Evolutionary conservation across 805 yeast species (phyloP), one percentile per base, ranked within the genome.

Genomic region (Barnettozyma vustinii): DNA sequence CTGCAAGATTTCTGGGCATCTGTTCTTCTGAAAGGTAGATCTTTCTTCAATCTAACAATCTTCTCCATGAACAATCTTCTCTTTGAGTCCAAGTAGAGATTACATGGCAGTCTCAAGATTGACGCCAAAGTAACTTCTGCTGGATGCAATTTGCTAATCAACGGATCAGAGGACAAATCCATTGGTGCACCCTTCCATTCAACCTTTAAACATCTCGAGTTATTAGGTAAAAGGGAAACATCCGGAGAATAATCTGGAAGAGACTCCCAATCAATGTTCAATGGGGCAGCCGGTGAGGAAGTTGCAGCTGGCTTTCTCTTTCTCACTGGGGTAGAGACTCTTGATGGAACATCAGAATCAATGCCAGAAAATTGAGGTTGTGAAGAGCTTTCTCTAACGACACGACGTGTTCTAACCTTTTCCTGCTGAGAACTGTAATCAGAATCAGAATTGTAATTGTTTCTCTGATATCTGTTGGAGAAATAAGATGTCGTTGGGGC

Each of bases 151-250:
- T 83, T 76, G 42, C 70, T 69, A 45, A 77, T 67, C 56, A 87
- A 76, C 19, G 96, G 95, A 67, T 94, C 98, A 30, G 67, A 60
- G 16, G 84, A 74, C 49, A 92, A 75, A 65, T 87, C 95, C 97
- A 92, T 90, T 35, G 97, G 96, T 59, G 90, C 96, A 10, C 98
- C 99, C 70, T 91, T 92, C 99, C 99, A 92, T 66, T 92, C 98
- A 33, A 95, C 87, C 62, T 84, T 84, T 57, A 91, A 73, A 55
- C 88, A 81, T 69, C 84, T 82, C 49, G 76, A 70, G 59, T 81
- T 83, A 54, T 72, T 79, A 58, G 96, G 95, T 53, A 91, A 71
- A 1, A 85, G 73, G 2, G 72, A 59, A 13, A 79, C 56, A 18
- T 85, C 73, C 4, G 97, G 97, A n/a, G 88, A 81, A 66, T 75